Evolutionary conservation across 768 basidiomycete genomes (phyloP).

Genomic region (Mycena metata): DNA sequence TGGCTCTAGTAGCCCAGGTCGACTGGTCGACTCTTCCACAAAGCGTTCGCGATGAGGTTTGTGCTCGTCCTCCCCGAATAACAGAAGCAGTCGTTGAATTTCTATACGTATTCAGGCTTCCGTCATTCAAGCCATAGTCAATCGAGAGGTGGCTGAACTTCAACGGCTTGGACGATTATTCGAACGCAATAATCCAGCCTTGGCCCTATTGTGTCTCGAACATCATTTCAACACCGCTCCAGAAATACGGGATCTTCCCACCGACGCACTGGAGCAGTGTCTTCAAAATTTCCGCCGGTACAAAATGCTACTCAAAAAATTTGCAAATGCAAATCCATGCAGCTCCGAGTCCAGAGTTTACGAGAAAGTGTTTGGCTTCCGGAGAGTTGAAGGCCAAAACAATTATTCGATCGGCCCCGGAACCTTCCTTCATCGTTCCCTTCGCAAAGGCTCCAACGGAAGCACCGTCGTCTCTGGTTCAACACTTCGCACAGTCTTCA

Average conservation of each 20-base stretch:
- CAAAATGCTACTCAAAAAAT: slow-evolving; percentile 33
- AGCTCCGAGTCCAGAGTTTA: slow-evolving; percentile 5
- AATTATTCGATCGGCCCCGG: slow-evolving; percentile 30
- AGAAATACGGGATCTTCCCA: slow-evolving; percentile 39
- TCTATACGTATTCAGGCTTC: slow-evolving; percentile 6
- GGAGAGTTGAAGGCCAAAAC: slow-evolving; percentile 14
- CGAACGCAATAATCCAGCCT: slow-evolving; percentile 47
- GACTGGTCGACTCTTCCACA: slow-evolving; percentile 28
- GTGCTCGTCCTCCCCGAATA: neutral
- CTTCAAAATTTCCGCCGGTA: slow-evolving; percentile 55
- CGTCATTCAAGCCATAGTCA: slow-evolving; percentile 53
- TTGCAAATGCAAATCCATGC: slow-evolving; percentile 30
- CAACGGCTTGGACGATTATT: slow-evolving; percentile 41
- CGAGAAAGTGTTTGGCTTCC: slow-evolving; percentile 25
- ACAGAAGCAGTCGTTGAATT: neutral
- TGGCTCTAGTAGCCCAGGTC: slow-evolving; percentile 27
- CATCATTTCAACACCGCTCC: slow-evolving; percentile 51
- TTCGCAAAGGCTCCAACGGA: too few relatives aligned
- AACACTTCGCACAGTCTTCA: slow-evolving; percentile 44
- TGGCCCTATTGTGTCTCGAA: slow-evolving; percentile 60
- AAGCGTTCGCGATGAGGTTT: slow-evolving; percentile 33
- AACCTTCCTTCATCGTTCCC: slow-evolving; percentile 21
- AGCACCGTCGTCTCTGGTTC: slow-evolving; percentile 24
- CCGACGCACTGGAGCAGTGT: slow-evolving; percentile 42
- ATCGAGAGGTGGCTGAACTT: slow-evolving; percentile 44